Evolutionary conservation across 2,329 filamentous ascomycete genomes (phyloP).

Genomic region (Penicillium sp.): DNA sequence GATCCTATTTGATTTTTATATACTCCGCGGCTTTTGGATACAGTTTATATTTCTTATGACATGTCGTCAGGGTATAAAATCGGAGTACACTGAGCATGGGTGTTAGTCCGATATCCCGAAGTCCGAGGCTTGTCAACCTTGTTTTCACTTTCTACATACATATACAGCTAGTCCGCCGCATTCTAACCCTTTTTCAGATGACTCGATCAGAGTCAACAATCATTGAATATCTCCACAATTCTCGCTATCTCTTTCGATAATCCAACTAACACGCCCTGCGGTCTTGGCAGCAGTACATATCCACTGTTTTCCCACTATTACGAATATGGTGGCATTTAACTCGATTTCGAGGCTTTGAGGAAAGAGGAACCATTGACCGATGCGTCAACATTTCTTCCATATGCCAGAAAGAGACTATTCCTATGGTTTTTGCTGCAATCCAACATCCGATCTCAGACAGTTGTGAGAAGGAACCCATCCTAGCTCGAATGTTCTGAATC

Average conservation of each 20-base stretch:
- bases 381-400: neutral
- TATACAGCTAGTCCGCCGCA: neutral
- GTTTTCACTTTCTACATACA: neutral
- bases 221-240: neutral
- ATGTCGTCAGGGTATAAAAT: no score
- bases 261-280: slow-evolving; percentile 2
- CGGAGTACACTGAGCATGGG: neutral
- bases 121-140: neutral
- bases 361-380: neutral
- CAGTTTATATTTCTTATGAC: no score
- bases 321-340: neutral
- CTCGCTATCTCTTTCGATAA: neutral
- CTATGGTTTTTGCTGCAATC: neutral
- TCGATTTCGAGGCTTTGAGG: neutral
- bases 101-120: neutral
- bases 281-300: slow-evolving; percentile 5
- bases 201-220: neutral
- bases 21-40: no score
- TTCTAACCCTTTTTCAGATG: neutral
- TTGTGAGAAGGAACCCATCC: neutral
- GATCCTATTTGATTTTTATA: no score
- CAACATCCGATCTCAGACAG: neutral
- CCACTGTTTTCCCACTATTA: neutral
- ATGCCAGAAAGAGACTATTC: neutral
- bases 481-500: neutral